These are phyloP conservation scores for Zygoascus biomembranicola DNA, from an alignment of 805 yeast genomes.

Conservation along the genomic window DNA sequence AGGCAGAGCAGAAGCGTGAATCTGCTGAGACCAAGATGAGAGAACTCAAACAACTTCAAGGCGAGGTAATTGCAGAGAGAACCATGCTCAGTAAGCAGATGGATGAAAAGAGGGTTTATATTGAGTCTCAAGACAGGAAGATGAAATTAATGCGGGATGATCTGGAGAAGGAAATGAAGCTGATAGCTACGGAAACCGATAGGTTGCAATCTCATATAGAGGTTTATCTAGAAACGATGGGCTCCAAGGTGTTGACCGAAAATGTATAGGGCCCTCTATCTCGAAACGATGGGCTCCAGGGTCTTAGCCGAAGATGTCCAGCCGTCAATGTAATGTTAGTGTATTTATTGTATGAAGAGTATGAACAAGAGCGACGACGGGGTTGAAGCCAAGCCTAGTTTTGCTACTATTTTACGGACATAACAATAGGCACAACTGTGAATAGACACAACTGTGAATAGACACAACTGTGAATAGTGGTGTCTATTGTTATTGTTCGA, in stretches of 20 bases:
- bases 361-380: too few species aligned
- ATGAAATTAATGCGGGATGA: constrained; percentile 33
- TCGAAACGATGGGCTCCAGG: constrained; percentile 37
- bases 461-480: too few species aligned
- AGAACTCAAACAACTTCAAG: background rate
- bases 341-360: too few species aligned
- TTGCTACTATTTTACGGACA: too few species aligned
- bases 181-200: constrained; percentile 45
- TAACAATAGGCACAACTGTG: too few species aligned
- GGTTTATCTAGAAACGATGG: constrained; percentile 45
- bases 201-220: constrained; percentile 48
- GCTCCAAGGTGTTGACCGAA: constrained; percentile 24
- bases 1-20: constrained; percentile 38
- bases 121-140: constrained; percentile 37
- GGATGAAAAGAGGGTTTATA: constrained; percentile 40
- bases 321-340: too few species aligned
- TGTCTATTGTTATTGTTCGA: background rate
- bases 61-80: constrained; percentile 33
- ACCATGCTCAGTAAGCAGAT: constrained; percentile 33
- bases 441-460: too few species aligned
- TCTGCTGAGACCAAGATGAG: background rate
- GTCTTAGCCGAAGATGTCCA: too few species aligned
- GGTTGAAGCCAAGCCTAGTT: too few species aligned
- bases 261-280: too few species aligned
- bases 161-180: constrained; percentile 45